Percentiles rank a stretch among this genome's conserved stretches.
These are phyloP conservation scores for Heteromeles arbutifolia DNA, from an alignment of 306 rosid species.

Conservation along the genomic window DNA sequence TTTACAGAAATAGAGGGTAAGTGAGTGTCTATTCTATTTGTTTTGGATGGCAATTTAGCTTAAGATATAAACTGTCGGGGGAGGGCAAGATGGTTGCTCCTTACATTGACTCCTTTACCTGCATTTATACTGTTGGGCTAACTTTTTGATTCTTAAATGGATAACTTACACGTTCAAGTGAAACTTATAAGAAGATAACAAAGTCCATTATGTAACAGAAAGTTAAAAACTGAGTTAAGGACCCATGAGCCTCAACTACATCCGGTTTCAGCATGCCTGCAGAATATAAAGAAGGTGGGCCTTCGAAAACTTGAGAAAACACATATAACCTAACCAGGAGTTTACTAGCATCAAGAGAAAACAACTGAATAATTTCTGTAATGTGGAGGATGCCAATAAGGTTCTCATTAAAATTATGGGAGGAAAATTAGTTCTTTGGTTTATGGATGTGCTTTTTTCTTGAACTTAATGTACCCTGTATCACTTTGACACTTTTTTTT, in stretches of 20 bases:
- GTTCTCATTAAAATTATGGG: not conserved
- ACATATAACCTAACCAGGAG: not conserved
- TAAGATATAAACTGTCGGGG: not conserved
- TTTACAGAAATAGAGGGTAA: not conserved
- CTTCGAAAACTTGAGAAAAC: too few relatives aligned
- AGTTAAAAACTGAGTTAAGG: too few relatives aligned
- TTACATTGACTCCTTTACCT: too few relatives aligned
- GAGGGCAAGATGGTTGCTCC: not conserved
- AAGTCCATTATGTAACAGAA: too few relatives aligned
- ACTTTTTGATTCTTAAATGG: too few relatives aligned
- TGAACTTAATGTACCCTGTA: not conserved
- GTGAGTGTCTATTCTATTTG: not conserved
- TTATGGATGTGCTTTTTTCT: not conserved
- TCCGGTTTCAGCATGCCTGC: too few relatives aligned
- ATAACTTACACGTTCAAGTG: too few relatives aligned
- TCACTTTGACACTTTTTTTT: not conserved
- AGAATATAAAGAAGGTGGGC: too few relatives aligned
- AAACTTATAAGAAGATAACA: too few relatives aligned
- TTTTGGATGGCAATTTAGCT: not conserved
- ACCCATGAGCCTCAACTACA: too few relatives aligned
- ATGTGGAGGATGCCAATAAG: not conserved
- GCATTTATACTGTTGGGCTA: too few relatives aligned
- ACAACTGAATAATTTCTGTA: not conserved
- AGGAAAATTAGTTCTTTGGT: not conserved
- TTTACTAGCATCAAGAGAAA: not conserved